Evolutionary conservation across 805 yeast species (phyloP).

Genomic region (Teunomyces tritomae): DNA sequence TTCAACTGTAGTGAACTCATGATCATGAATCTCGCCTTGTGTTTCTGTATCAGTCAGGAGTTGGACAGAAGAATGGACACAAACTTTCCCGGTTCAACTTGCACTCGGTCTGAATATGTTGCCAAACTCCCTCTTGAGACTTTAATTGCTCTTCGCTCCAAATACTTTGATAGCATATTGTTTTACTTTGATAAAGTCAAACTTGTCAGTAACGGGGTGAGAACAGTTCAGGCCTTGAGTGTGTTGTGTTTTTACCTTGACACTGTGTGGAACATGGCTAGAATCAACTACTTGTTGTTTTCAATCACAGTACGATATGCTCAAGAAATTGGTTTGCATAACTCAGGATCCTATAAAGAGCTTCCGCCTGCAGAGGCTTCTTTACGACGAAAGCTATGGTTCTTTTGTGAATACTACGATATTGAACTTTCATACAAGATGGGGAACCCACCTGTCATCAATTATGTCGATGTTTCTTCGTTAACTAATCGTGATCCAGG

Average conservation of each 20-base stretch:
- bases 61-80: slow-evolving; percentile 10
- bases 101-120: not conserved
- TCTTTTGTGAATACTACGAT: slow-evolving; percentile 46
- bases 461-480: slow-evolving; percentile 38
- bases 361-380: not conserved
- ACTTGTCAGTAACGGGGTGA: slow-evolving; percentile 49
- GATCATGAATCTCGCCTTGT: slow-evolving; percentile 14
- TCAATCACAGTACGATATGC: slow-evolving; percentile 52
- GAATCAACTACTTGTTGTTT: slow-evolving; percentile 40
- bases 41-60: slow-evolving; percentile 7
- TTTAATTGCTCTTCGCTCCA: not conserved
- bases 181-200: slow-evolving; percentile 53
- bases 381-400: slow-evolving; percentile 45
- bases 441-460: slow-evolving; percentile 50
- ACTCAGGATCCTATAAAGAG: not conserved
- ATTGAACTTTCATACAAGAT: slow-evolving; percentile 41
- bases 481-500: slow-evolving; percentile 12
- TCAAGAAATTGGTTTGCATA: slow-evolving; percentile 50
- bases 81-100: not conserved
- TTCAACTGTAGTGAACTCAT: slow-evolving; percentile 14
- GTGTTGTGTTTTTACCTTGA: slow-evolving; percentile 42
- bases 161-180: slow-evolving; percentile 25
- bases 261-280: slow-evolving; percentile 19
- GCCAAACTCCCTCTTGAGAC: not conserved
- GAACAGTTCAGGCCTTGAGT: slow-evolving; percentile 51